Base-by-base conservation (phyloP, 2,329 filamentous ascomycete genomes). In the Sphaerulina populicola region DNA sequence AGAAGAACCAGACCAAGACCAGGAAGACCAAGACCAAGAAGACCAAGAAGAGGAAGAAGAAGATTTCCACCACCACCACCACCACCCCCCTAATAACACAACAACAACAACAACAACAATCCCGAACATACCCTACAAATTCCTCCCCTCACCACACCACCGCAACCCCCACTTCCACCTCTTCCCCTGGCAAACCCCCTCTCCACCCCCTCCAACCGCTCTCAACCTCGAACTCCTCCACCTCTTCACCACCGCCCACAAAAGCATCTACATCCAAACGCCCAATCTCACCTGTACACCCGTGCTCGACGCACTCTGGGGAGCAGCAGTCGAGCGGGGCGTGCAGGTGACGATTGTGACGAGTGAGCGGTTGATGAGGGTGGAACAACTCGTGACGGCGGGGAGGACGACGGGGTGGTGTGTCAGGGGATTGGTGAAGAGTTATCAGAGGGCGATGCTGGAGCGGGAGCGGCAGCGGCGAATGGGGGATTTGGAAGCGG, bases 371-470 rank as follows among this genome's bases (percentile, higher is more conserved):
- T 60, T 68, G 29, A 68, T 66, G 59, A 62, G 86, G 12, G 69
- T 87, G 29, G 88, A 94, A 69, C 88, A 94, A 65, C 71, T 93
- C n/a, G 72, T 88, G 21, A 93, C 87, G 0, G 82, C 86, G 0
- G 84, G 84, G 0, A 89, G 83, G 0, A 87, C 83, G 0, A 91
- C 87, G 0, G 74, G 79, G 0, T 72, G 78, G 55, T 86, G 83
- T 54, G 62, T 93, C 4, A 72, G 70, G 27, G 74, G 71, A 41
- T 71, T 91, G 7, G 72, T 83, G 2, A 75, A 74, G 40, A 71
- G 72, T 21, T 82, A 86, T 60, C 65, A 71, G 33, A 27, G 23
- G 23, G 23, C 5, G 64, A 15, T 14, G 35, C 62, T 18, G 18
- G 18, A 6, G 27, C 47, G 4, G 23, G 5, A 27, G 23, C 23